A percentile compares a stretch with the other conserved stretches of the same genome.
Conservation (phyloP, 2,329 filamentous ascomycete species). For the Botrytis galanthina region DNA sequence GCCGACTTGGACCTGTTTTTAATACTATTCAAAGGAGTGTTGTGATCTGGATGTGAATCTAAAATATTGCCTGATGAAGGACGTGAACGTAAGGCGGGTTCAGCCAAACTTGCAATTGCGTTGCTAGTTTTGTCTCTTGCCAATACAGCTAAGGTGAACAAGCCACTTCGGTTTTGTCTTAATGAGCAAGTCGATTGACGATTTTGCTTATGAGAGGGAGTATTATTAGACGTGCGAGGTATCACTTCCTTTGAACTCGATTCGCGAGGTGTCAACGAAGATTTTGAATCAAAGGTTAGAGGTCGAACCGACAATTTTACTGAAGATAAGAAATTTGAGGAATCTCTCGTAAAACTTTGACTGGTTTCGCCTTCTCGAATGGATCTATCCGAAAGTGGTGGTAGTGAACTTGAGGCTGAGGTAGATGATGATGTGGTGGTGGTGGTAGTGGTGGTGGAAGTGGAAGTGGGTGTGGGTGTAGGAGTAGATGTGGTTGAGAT, state of each 20-base stretch:
- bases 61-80: slow-evolving; percentile 30
- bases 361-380: slow-evolving; percentile 2
- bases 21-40: slow-evolving; percentile 20
- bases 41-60: slow-evolving; percentile 7
- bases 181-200: slow-evolving; percentile 33
- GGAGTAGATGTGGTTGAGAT: not conserved
- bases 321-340: not conserved
- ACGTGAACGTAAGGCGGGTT: slow-evolving; percentile 32
- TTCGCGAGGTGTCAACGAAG: slow-evolving; percentile 13
- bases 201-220: slow-evolving; percentile 20
- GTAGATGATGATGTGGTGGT: not conserved
- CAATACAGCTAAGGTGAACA: slow-evolving; percentile 36
- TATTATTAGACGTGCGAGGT: slow-evolving; percentile 19
- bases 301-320: not conserved
- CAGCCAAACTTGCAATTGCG: slow-evolving; percentile 36
- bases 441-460: not conserved
- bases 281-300: slow-evolving; percentile 9
- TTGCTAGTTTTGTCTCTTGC: slow-evolving; percentile 38
- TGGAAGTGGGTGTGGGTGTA: not conserved
- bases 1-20: slow-evolving; percentile 17
- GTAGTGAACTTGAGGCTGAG: slow-evolving; percentile 4
- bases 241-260: slow-evolving; percentile 11
- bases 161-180: slow-evolving; percentile 30
- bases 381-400: not conserved
- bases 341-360: not conserved